These are phyloP conservation scores for Aspergillus carbonarius DNA, from an alignment of 2,329 filamentous ascomycete genomes.

Conservation along the genomic window DNA sequence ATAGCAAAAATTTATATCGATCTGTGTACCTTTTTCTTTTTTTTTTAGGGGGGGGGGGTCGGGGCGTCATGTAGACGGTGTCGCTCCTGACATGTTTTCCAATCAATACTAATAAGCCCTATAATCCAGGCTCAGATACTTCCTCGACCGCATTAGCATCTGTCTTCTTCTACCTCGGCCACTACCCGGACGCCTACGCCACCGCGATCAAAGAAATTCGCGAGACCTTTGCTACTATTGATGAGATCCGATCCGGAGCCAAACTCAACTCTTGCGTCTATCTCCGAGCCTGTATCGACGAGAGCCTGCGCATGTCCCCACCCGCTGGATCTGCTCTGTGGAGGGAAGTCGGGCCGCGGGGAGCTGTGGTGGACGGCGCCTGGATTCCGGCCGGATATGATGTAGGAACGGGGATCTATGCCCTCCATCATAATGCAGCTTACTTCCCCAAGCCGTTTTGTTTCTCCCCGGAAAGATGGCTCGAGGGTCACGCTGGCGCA, in stretches of 20 bases:
- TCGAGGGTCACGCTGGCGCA: conserved; percentile 12
- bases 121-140: too few relatives aligned
- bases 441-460: conserved; percentile 30
- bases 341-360: conserved; percentile 29
- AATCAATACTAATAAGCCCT: too few relatives aligned
- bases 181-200: neutral
- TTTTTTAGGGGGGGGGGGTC: too few relatives aligned
- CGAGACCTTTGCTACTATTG: conserved; percentile 14
- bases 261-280: conserved; percentile 37
- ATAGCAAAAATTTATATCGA: too few relatives aligned
- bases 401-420: conserved; percentile 31
- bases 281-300: conserved; percentile 44
- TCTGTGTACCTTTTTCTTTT: too few relatives aligned
- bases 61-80: too few relatives aligned
- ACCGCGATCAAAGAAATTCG: conserved; percentile 1
- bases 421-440: conserved; percentile 30
- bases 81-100: too few relatives aligned
- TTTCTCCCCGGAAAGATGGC: conserved; percentile 36
- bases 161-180: conserved; percentile 3
- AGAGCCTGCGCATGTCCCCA: conserved; percentile 33
- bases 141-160: conserved; percentile 5
- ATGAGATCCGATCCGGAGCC: conserved; percentile 33
- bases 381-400: conserved; percentile 28
- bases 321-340: conserved; percentile 25
- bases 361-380: conserved; percentile 28